Percentiles rank a stretch among this genome's conserved stretches.
Conservation (phyloP, 352 stramenopile genomes). For the Phytopythium cucurbitacearum region DNA sequence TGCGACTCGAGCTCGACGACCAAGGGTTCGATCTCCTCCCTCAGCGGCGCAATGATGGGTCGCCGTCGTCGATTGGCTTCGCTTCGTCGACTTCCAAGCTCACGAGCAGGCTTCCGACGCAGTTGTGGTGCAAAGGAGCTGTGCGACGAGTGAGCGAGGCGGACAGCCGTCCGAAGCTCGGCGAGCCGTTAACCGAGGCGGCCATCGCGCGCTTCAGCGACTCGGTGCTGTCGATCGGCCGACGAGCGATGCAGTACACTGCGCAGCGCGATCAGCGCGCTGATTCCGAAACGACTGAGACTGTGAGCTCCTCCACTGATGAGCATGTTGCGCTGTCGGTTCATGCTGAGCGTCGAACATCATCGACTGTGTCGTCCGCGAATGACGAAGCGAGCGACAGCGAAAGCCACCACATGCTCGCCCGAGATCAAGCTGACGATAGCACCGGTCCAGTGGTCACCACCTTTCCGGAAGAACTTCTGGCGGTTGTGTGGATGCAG, state of each 20-base stretch:
- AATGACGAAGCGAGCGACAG: conserved; percentile 8
- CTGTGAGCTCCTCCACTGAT: neutral
- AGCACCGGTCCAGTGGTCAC: conserved; percentile 12
- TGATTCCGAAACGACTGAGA: neutral
- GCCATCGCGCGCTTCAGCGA: conserved; percentile 63
- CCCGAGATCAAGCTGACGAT: conserved; percentile 9
- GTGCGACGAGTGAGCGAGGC: conserved; percentile 48
- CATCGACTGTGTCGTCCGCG: conserved; percentile 3
- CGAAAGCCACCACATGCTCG: conserved; percentile 23
- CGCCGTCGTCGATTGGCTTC: conserved; percentile 5
- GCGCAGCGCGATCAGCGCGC: conserved; percentile 19
- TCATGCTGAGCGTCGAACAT: conserved; percentile 6
- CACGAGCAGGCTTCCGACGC: conserved; percentile 1
- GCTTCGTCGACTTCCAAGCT: conserved; percentile 4
- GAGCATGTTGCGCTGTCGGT: conserved; percentile 24
- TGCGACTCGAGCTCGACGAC: conserved; percentile 61
- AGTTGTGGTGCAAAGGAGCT: conserved; percentile 2
- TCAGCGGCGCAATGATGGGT: conserved; percentile 15
- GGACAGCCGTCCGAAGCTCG: conserved; percentile 41
- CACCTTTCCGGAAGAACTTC: conserved; percentile 55
- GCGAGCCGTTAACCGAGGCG: conserved; percentile 56
- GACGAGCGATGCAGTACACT: conserved; percentile 51
- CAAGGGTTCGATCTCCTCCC: conserved; percentile 26
- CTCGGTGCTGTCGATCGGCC: conserved; percentile 54
- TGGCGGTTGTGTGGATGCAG: conserved; percentile 82